phyloP scores from a whole-genome alignment of 352 stramenopile species.

The Phytophthora pseudosyringae region DNA sequence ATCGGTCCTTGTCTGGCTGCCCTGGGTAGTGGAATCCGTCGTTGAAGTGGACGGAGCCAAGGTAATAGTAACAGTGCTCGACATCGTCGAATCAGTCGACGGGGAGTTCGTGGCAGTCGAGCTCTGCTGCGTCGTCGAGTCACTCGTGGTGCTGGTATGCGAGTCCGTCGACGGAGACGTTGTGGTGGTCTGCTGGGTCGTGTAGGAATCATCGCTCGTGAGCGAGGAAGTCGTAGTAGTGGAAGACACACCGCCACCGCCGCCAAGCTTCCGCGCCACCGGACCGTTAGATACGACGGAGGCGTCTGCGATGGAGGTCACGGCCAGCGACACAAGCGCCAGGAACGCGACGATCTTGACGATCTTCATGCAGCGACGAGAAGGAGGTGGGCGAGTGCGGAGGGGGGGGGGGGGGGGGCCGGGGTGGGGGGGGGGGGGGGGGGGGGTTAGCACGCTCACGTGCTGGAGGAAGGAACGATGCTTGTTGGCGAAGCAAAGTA shows the following conservation, averaged over 20 bases:
- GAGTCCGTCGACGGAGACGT: slow-evolving; percentile 7
- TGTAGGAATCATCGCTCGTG: slow-evolving; percentile 26
- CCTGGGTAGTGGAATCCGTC: slow-evolving; percentile 9
- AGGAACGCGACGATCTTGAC: slow-evolving; percentile 33
- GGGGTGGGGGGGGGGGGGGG: too few species aligned
- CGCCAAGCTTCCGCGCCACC: slow-evolving; percentile 24
- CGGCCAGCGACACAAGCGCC: slow-evolving; percentile 17
- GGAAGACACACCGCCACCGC: slow-evolving; percentile 18
- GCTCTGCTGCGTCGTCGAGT: slow-evolving; percentile 25
- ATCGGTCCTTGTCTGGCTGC: background rate
- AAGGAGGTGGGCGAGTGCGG: background rate
- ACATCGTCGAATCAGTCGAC: slow-evolving; percentile 2
- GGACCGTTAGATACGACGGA: slow-evolving; percentile 11
- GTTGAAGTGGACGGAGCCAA: background rate
- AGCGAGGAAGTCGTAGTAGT: slow-evolving; percentile 22
- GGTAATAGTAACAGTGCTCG: background rate
- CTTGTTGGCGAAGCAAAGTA: slow-evolving; percentile 31
- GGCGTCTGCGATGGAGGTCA: slow-evolving; percentile 27
- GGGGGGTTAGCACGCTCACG: slow-evolving; percentile 29
- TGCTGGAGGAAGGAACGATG: slow-evolving; percentile 25
- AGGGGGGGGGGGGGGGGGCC: too few species aligned
- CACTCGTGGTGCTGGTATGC: background rate
- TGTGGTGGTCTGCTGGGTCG: slow-evolving; percentile 15
- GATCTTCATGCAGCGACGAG: slow-evolving; percentile 33
- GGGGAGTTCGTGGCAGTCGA: background rate